Base-by-base conservation (phyloP, 148 eudicot genomes). In the Suaeda aralocaspica region DNA sequence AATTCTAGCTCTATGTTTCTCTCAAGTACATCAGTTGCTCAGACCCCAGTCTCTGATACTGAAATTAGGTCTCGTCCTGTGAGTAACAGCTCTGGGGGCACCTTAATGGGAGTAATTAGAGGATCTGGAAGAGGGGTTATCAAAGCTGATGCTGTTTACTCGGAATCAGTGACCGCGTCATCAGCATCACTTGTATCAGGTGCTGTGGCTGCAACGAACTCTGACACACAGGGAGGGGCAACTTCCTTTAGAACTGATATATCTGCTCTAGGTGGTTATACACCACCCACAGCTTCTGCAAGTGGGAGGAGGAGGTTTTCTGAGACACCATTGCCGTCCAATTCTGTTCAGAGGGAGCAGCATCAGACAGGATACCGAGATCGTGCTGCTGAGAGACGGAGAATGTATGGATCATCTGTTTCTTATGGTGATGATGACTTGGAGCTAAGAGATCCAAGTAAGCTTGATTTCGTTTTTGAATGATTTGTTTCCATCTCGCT, bases 381-480 rank as follows among this genome's bases (percentile, higher is more conserved):
- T 68, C 98, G 98, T 64, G 98, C 98, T 21, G 98, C 98, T 36
- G 98, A 94, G 79, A 77, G 98, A 79, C 90, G 98, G 80, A 94
- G 81, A 73, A 88, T 94, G 84, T 94, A 94, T 74, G 96, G 97
- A 61, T 87, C 95, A 58, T 84, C 92, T 10, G 66, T 82, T 33
- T 81, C 92, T 65, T 81, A 83, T 77, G 90, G 85, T 64, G 89
- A 88, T 68, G 86, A 86, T 31, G 87, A 82, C 68, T 62, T 66
- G 48, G 89, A 80, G 71, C 58, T 64, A 19, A 85, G 77, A 51
- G 92, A 91, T 80, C 75, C 96, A 87, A 82, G 98, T 91, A 94
- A 91, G 97, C 77, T 34, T 79, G 64, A 55, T 72, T 62, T 41
- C 44, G 12, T 59, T 68, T 63, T 24, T 18, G 9, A 70, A 13